phyloP scores from a whole-genome alignment of 345 rosid genomes.

The Lenwebbia sp. region DNA sequence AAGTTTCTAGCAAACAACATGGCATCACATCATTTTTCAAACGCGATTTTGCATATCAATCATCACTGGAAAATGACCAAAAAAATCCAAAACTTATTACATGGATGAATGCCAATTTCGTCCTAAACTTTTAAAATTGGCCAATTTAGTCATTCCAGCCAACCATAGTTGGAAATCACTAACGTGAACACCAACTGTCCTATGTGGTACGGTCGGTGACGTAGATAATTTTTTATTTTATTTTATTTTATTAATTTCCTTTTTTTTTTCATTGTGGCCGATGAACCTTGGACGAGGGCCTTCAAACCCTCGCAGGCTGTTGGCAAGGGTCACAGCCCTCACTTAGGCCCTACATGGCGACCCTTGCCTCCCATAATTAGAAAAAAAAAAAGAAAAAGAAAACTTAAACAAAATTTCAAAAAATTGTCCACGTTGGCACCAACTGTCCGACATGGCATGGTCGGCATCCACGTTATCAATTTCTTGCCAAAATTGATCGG shows the following conservation, averaged over 20 bases:
- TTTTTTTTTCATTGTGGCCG: neutral
- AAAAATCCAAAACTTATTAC: too few species aligned
- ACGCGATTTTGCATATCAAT: too few species aligned
- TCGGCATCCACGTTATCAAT: neutral
- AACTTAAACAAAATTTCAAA: neutral
- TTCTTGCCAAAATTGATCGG: neutral
- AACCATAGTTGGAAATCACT: neutral
- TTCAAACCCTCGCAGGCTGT: fast-evolving
- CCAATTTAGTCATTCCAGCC: too few species aligned
- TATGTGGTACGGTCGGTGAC: fast-evolving
- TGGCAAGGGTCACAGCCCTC: neutral
- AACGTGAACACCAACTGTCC: fast-evolving
- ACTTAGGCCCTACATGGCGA: neutral
- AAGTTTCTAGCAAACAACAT: too few species aligned
- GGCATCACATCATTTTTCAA: too few species aligned
- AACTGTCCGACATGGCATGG: too few species aligned
- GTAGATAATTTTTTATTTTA: neutral
- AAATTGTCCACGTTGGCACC: fast-evolving
- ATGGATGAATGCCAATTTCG: too few species aligned
- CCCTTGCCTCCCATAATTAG: neutral
- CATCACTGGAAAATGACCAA: too few species aligned
- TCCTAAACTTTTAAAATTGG: too few species aligned
- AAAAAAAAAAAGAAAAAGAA: neutral
- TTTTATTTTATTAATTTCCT: neutral
- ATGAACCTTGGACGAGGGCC: neutral